Evolutionary conservation across 306 rosid genomes (phyloP), one percentile per base, ranked within the genome.

Genomic region (Dryas drummondii): DNA sequence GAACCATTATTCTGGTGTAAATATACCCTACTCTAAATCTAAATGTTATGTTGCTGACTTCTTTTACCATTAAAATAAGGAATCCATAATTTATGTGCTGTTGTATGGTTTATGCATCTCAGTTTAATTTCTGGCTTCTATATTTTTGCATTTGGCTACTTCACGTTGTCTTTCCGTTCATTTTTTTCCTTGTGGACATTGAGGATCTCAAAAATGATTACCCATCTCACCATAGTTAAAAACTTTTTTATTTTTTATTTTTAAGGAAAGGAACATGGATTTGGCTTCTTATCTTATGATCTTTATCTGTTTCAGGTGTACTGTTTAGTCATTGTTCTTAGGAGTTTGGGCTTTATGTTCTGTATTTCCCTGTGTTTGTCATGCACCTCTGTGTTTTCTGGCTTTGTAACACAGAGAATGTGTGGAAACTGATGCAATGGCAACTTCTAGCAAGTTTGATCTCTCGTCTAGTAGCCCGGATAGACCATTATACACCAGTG

Each of bases 401-500:
- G 86, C 86, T 77, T 80, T 80, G 75, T 87, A 77, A 69, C 77
- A 80, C 82, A 79, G 85, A 78, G 79, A 72, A 84, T 82, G 88
- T 82, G 79, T 70, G 82, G 86, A 73, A 80, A 89, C 81, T 90
- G 86, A 87, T 83, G 84, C 88, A 84, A 92, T 94, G 99, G 89
- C 97, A 75, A 87, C 93, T 70, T 84, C 98, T 82, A 84, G 92
- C 88, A 94, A 94, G 87, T 90, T 90, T 84, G 97, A 88, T 79
- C 81, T 89, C 82, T 85, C 98, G 66, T 90, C 97, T 80, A 76
- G 84, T 87, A 91, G 97, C 89, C 96, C 97, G 5, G 97, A 94
- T 71, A 88, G 97, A 84, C 93, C 93, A 62, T 74, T 85, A 80
- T 93, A 90, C 81, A 67, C 89, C 79, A 72, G 86, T 82, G 96